Base-by-base conservation (phyloP, 176 grass and related monocot genomes). In the Cocos nucifera region DNA sequence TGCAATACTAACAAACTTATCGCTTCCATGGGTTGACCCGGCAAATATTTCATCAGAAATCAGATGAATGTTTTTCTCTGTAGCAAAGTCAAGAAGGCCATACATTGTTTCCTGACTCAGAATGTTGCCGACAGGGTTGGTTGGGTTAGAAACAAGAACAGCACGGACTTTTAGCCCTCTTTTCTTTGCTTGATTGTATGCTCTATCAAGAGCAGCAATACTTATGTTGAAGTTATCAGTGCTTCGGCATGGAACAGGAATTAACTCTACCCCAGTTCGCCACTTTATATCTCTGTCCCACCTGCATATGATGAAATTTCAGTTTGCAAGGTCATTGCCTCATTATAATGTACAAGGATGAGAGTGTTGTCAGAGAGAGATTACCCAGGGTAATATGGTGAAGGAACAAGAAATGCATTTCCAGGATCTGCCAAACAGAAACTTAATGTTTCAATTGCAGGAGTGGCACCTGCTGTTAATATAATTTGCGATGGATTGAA, bases 401-500 rank as follows among this genome's bases (percentile, higher is more conserved):
- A 98, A 35, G 93, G 93, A 59, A 92, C 93, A 71, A 98, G 87
- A 80, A 98, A 89, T 75, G 87, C 93, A 83, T 98, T 98, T 86
- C 93, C 87, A 50, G 73, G 66, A 74, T 98, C 93, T 82, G 87
- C 93, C 58, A 98, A n/a, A 77, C 87, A 92, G 67, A 92, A 98
- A 69, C 87, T 85, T 64, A 98, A 70, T 65, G 86, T 92, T 81
- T 98, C 93, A 58, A 92, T 76, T 53, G 93, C 88, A 79, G 93
- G 76, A 69, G 88, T 92, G 15, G 88, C 93, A 44, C 93, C 88
- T 67, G 70, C 81, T 60, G 88, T 98, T 54, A 98, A 72, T 50
- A 98, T 81, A 75, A 98, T 89, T 77, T 89, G 84, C 56, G 82
- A 89, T 73, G 84, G 79, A 73, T 92, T 64, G 56, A 98, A 92